Evolutionary conservation across 768 basidiomycete species (phyloP), one percentile per base, ranked within the genome.

Genomic region (Antrodiella citrinella): DNA sequence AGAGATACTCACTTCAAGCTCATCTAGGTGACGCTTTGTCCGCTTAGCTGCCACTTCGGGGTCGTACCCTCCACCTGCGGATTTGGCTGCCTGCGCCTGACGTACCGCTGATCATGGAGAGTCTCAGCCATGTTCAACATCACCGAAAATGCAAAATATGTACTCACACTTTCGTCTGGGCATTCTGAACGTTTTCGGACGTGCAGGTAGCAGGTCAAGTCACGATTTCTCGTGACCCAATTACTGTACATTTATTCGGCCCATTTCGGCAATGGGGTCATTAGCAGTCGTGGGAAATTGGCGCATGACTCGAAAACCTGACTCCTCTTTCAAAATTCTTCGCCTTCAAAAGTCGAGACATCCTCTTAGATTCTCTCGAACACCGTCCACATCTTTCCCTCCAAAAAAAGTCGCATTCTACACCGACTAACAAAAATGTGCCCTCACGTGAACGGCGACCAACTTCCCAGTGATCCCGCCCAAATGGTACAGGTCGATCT

Each of bases 401-500:
- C 30, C 30, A 35, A 35, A 35, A 35, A 15, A 7, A n/a, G n/a
- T n/a, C n/a, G n/a, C n/a, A n/a, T n/a, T n/a, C n/a, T n/a, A n/a
- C n/a, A n/a, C n/a, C n/a, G n/a, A n/a, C n/a, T n/a, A n/a, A n/a
- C n/a, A 7, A 43, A 43, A 43, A 86, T 86, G 83, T 88, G 84
- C 65, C 80, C 82, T 26, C 75, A 76, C 65, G 63, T 68, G 58
- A 80, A 74, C 69, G 71, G 67, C 51, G 77, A 82, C 59, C 48
- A 67, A n/a, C 53, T 69, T 44, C 64, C 77, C 41, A 59, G 69
- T 43, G 72, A 69, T 52, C 69, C 66, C 49, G 61, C 66, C 52
- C 77, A 92, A 48, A 87, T 91, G 88, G 86, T 92, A 49, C 64
- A 75, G 24, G 76, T 91, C 47, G 79, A 81, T 48, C 69, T 80